Conservation (phyloP, 176 grass and related monocot species). For the Avena sativa region DNA sequence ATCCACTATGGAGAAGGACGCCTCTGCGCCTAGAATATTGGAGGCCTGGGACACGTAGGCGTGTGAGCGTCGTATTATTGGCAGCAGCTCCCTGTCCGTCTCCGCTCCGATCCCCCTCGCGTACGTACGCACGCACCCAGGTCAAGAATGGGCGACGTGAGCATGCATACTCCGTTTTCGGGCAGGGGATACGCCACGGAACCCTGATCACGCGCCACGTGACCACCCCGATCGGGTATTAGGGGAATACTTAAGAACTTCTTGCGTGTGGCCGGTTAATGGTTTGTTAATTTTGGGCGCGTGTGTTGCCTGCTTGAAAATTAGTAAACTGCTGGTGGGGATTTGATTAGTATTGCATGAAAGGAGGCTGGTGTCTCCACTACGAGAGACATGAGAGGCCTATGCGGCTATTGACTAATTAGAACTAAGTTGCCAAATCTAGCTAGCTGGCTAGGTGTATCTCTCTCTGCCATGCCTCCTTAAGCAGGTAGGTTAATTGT, state of each 20-base stretch:
- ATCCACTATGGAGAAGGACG: conserved; percentile 11
- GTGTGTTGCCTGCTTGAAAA: neutral
- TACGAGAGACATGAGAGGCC: conserved; percentile 13
- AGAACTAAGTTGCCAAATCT: conserved; percentile 27
- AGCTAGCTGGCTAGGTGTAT: conserved; percentile 2
- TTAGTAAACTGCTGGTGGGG: neutral
- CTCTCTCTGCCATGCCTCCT: neutral
- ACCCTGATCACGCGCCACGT: conserved; percentile 29
- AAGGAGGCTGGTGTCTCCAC: conserved; percentile 36
- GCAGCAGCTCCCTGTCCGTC: conserved; percentile 30
- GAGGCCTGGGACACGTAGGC: conserved; percentile 33
- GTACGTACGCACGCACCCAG: neutral
- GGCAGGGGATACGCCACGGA: conserved; percentile 35
- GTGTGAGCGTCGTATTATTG: conserved; percentile 37
- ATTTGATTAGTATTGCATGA: conserved; percentile 10
- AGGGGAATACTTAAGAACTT: neutral
- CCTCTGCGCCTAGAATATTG: conserved; percentile 20
- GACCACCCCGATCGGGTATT: neutral
- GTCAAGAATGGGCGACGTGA: conserved; percentile 60
- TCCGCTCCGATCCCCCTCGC: too few relatives aligned
- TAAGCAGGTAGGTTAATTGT: conserved; percentile 30
- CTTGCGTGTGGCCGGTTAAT: neutral
- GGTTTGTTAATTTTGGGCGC: conserved; percentile 22
- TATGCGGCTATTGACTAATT: conserved; percentile 14
- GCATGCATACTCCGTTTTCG: conserved; percentile 33